Conservation (phyloP, 192 early-diverging fungal species). For the Coemansia sp. region DNA sequence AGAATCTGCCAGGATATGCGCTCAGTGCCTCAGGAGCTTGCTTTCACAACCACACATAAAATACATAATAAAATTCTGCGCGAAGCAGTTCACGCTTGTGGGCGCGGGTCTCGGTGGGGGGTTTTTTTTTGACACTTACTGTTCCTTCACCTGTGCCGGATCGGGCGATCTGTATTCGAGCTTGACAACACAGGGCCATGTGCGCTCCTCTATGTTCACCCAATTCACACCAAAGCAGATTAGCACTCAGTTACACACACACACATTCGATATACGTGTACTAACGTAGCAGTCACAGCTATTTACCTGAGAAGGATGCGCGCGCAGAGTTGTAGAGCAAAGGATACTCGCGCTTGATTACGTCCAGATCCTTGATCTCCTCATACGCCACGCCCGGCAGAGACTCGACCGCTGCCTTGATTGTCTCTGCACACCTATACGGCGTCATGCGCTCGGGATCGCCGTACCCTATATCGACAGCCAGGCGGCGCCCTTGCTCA, state of each 20-base stretch:
- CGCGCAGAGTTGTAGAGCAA: slow-evolving; percentile 77
- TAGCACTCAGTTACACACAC: not conserved
- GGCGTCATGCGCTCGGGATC: slow-evolving; percentile 90
- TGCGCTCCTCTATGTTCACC: slow-evolving; percentile 29
- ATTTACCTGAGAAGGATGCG: slow-evolving; percentile 65
- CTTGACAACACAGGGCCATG: slow-evolving; percentile 55
- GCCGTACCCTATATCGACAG: slow-evolving; percentile 78
- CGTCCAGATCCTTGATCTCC: slow-evolving; percentile 66
- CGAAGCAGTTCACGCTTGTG: no score
- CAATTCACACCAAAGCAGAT: not conserved
- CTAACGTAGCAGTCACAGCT: no score
- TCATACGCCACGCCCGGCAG: slow-evolving; percentile 59
- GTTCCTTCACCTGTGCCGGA: slow-evolving; percentile 69
- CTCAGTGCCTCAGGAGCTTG: no score
- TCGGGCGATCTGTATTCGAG: slow-evolving; percentile 65
- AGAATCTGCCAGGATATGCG: no score
- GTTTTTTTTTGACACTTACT: no score
- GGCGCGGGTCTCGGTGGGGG: no score
- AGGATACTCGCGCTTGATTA: slow-evolving; percentile 78
- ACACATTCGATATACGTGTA: not conserved
- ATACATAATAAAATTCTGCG: no score
- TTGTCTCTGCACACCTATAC: slow-evolving; percentile 65
- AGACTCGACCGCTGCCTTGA: slow-evolving; percentile 62
- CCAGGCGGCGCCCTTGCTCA: slow-evolving; percentile 70
- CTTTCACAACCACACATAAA: no score